Evolutionary conservation across 192 early-diverging fungal species (phyloP).

Genomic region (Coemansia sp.): DNA sequence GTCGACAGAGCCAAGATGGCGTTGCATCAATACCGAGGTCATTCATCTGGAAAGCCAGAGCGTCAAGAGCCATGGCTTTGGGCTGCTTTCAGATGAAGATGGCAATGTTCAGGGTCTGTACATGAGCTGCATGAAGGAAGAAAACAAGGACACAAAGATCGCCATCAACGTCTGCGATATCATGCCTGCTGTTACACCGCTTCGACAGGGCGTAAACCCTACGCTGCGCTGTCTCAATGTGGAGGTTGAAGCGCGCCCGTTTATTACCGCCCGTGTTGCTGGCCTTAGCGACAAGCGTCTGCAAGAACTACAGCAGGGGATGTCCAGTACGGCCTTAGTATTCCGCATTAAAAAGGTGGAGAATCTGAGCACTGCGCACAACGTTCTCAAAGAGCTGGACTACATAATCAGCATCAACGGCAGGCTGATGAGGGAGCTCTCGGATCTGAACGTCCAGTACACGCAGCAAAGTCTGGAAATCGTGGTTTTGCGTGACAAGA

Average conservation of each 20-base stretch:
- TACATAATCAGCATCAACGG: conserved; percentile 70
- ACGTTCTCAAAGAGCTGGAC: conserved; percentile 64
- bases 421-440: conserved; percentile 60
- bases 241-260: conserved; percentile 62
- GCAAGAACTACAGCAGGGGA: conserved; percentile 56
- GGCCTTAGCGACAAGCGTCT: conserved; percentile 64
- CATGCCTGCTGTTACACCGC: conserved; percentile 54
- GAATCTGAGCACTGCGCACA: conserved; percentile 54
- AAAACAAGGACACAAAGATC: conserved; percentile 8
- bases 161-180: conserved; percentile 51
- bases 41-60: conserved; percentile 34
- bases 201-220: conserved; percentile 53
- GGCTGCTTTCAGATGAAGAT: conserved; percentile 41
- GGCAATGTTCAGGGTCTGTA: conserved; percentile 41
- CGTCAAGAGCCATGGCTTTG: conserved; percentile 24
- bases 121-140: conserved; percentile 41
- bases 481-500: conserved; percentile 69
- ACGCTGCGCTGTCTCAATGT: conserved; percentile 59
- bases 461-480: conserved; percentile 56
- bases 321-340: conserved; percentile 56
- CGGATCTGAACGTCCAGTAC: conserved; percentile 61
- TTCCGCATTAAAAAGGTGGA: conserved; percentile 64
- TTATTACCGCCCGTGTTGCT: conserved; percentile 61
- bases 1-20: conserved; percentile 31
- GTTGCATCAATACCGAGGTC: conserved; percentile 44